These are phyloP conservation scores for Ceratobasidium sp. DNA, from an alignment of 1,284 basidiomycete genomes.

Conservation along the genomic window DNA sequence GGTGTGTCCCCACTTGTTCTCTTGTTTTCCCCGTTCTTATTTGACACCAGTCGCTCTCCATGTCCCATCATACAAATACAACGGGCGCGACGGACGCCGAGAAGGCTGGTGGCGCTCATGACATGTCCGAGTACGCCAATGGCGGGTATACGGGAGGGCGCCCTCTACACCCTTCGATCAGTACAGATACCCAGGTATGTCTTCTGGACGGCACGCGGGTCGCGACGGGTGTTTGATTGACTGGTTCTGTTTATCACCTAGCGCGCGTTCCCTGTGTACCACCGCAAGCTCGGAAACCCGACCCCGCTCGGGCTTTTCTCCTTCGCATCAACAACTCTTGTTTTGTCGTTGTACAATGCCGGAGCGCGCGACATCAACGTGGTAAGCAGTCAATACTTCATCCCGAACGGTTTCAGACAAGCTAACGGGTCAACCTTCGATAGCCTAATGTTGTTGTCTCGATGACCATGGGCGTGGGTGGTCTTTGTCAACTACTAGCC, in stretches of 20 bases:
- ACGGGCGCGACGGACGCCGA: constrained; percentile 3
- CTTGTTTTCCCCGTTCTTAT: not conserved
- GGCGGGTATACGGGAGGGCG: constrained; percentile 21
- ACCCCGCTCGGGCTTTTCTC: constrained; percentile 60
- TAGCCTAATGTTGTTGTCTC: constrained; percentile 56
- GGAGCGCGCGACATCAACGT: constrained; percentile 27
- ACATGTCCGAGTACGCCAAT: not conserved
- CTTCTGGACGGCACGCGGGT: not conserved
- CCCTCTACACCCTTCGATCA: constrained; percentile 4
- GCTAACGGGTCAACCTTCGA: not conserved
- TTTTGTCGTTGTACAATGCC: constrained; percentile 59
- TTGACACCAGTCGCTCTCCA: not conserved
- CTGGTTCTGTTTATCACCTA: not conserved
- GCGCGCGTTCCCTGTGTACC: constrained; percentile 46
- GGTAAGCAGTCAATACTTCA: not conserved
- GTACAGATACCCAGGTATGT: constrained; percentile 33
- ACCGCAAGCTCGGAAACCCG: constrained; percentile 58
- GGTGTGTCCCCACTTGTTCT: not conserved
- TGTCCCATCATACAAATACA: constrained; percentile 5
- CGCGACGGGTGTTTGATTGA: too few relatives aligned
- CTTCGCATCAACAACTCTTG: constrained; percentile 64
- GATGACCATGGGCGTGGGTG: constrained; percentile 53
- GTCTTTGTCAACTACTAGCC: constrained; percentile 58
- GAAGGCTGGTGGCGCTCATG: not conserved
- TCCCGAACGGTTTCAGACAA: not conserved